Percentiles rank a stretch among this genome's conserved stretches.
These are phyloP conservation scores for Pterocarpus santalinus DNA, from an alignment of 306 rosid genomes.

Conservation along the genomic window DNA sequence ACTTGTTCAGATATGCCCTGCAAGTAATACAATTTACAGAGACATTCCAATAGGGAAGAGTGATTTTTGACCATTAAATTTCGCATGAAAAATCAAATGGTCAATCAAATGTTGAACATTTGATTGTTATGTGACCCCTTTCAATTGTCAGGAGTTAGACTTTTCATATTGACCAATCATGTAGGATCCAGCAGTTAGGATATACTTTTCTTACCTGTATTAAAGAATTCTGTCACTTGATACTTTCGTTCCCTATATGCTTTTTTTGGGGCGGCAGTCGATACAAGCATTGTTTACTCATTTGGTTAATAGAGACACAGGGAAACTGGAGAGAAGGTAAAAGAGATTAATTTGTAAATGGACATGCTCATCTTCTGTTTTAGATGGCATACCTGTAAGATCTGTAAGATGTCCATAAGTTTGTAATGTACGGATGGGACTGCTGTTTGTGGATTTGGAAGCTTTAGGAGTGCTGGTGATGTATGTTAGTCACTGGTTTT, in stretches of 20 bases:
- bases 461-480: constrained; percentile 14
- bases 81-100: too few relatives aligned
- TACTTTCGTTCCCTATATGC: background rate
- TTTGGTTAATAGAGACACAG: constrained; percentile 8
- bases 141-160: background rate
- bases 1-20: constrained; percentile 7
- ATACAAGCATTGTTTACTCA: background rate
- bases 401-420: background rate
- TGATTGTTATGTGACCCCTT: constrained; percentile 16
- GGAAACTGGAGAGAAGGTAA: constrained; percentile 2
- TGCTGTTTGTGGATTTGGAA: constrained; percentile 34
- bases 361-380: constrained; percentile 14
- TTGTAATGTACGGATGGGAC: background rate
- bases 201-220: constrained; percentile 2
- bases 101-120: background rate
- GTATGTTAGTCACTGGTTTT: background rate
- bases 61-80: background rate
- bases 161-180: constrained; percentile 8
- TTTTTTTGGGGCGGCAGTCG: background rate
- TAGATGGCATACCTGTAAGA: constrained; percentile 13
- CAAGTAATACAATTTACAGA: background rate
- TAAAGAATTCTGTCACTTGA: constrained; percentile 9
- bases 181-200: background rate
- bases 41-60: constrained; percentile 1
- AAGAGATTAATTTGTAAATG: constrained; percentile 22